phyloP scores from a whole-genome alignment of 768 basidiomycete genomes.

The Cystofilobasidium capitatum region DNA sequence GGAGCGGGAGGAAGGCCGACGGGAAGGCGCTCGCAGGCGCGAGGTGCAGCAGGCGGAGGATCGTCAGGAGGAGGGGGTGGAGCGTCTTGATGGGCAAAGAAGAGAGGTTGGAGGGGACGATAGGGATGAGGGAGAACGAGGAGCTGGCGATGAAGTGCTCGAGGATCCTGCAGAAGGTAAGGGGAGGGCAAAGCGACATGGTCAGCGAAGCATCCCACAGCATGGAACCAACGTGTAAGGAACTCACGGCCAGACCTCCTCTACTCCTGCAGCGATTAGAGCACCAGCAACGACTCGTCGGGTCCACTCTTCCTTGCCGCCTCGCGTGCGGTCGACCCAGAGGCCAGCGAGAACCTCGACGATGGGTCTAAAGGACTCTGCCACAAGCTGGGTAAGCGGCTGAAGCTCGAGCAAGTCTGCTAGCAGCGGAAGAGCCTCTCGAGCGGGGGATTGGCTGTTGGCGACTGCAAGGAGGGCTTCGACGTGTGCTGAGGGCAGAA shows the following conservation, averaged over 20 bases:
- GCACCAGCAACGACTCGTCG: conserved; percentile 41
- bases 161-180: conserved; percentile 44
- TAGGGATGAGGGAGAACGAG: conserved; percentile 15
- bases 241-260: conserved; percentile 40
- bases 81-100: conserved; percentile 24
- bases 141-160: conserved; percentile 39
- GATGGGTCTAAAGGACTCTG: conserved; percentile 63
- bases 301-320: conserved; percentile 36
- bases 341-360: conserved; percentile 67
- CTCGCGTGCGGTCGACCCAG: conserved; percentile 55
- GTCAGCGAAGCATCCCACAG: conserved; percentile 20
- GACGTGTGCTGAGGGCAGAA: not conserved
- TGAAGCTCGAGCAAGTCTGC: conserved; percentile 56
- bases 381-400: conserved; percentile 54
- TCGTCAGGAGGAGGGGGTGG: conserved; percentile 22
- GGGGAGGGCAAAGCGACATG: conserved; percentile 18
- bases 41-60: conserved; percentile 24
- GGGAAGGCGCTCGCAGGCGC: conserved; percentile 8
- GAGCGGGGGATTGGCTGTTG: not conserved
- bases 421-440: conserved; percentile 39
- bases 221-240: conserved; percentile 4
- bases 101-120: conserved; percentile 23
- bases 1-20: conserved; percentile 27
- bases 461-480: not conserved
- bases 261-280: conserved; percentile 32